Evolutionary conservation across 768 basidiomycete species (phyloP), one percentile per base, ranked within the genome.

Genomic region (Tephrocybe sp.): DNA sequence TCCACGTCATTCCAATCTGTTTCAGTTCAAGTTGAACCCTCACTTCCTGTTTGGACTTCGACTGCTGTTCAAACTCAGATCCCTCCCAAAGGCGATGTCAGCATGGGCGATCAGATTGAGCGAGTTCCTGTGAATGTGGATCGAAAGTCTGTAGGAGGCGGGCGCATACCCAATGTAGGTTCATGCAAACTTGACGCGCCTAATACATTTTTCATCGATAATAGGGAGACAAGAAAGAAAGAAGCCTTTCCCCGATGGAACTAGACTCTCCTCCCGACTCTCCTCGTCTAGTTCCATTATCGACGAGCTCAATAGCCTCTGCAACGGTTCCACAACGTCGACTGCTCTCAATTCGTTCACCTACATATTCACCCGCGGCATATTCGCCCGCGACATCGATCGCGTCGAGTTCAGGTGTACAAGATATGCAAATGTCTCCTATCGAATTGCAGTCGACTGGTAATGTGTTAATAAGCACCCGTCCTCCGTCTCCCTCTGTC

Each of bases 241-340:
- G 79, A 50, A 85, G 78, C 64, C 67, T 81, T 40, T 81, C 81
- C 42, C 82, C 81, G 0, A 84, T 83, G 81, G 85, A 84, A 48
- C 70, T 85, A 37, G 81, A 78, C 56, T 81, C 81, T 6, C 62
- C 73, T 6, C 56, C 68, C 15, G 73, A 69, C 53, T 73, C 72
- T 9, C 72, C 73, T 24, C 45, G 15, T 15, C 24, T 48, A 32
- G 56, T 51, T 15, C 49, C 66, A 43, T 12, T 34, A n/a, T 21
- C 44, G 41, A 34, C 39, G 17, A 20, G 37, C 17, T 42, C 41
- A 17, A 30, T 51, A 32, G 48, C 40, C 5, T 44, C 45, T n/a
- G 39, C 37, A 26, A 18, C 25, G 15, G 18, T 33, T 17, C 51
- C 55, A 36, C 37, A 42, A 14, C 4, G 48, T 43, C 15, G 20